Percentiles rank a stretch among this genome's conserved stretches.
Conservation (phyloP, 2,329 filamentous ascomycete species). For the Diplodia intermedia region DNA sequence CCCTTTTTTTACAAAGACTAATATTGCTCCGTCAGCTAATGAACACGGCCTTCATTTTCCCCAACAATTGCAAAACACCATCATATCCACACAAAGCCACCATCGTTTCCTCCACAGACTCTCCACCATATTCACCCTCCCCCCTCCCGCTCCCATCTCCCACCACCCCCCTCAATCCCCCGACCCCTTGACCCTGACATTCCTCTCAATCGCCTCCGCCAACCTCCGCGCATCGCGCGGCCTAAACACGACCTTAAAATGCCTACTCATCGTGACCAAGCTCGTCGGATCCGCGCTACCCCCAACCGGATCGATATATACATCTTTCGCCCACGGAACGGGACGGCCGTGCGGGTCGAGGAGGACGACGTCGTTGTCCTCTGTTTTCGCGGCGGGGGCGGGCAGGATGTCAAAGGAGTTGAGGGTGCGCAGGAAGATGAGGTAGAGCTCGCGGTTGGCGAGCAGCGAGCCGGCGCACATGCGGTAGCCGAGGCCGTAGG, state of each 20-base stretch:
- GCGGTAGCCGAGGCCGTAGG: constrained; percentile 69
- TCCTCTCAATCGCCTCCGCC: constrained; percentile 47
- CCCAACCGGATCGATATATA: constrained; percentile 65
- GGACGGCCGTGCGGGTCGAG: constrained; percentile 14
- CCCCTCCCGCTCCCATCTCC: no score
- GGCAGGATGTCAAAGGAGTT: constrained; percentile 67
- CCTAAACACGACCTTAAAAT: constrained; percentile 65
- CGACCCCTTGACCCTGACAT: constrained; percentile 13
- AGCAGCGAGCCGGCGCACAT: constrained; percentile 71
- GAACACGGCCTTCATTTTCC: no score
- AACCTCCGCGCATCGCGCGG: constrained; percentile 60
- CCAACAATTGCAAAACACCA: no score
- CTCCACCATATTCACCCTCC: no score
- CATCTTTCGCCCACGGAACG: constrained; percentile 34
- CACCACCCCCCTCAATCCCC: constrained; percentile 8
- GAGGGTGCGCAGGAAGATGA: constrained; percentile 68
- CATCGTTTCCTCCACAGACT: no score
- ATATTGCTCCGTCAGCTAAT: no score
- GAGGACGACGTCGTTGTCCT: not conserved
- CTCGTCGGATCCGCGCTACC: constrained; percentile 68
- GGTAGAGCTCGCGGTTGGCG: constrained; percentile 70
- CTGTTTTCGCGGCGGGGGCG: constrained; percentile 49
- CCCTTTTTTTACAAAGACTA: no score
- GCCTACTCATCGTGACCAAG: constrained; percentile 65
- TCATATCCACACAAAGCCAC: no score